Conservation (phyloP, 2,329 filamentous ascomycete species). For the Thielaviopsis euricoi region DNA sequence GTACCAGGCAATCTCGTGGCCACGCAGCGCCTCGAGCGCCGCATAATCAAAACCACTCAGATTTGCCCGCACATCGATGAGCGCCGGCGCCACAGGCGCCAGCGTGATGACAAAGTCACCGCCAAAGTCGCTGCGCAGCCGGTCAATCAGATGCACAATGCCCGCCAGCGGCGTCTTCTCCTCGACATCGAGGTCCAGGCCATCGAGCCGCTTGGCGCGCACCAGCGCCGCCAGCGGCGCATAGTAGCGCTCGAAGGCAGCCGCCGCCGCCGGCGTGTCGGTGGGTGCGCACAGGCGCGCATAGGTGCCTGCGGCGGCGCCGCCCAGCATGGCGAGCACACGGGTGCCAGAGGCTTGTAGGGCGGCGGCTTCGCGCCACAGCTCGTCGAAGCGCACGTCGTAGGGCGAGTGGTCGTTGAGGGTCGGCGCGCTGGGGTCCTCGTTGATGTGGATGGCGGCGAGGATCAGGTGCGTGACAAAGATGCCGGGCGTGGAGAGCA, state of each 20-base stretch:
- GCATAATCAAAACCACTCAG: slow-evolving; percentile 73
- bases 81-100: slow-evolving; percentile 64
- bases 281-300: slow-evolving; percentile 34
- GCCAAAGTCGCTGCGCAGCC: slow-evolving; percentile 53
- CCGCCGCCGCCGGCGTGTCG: slow-evolving; percentile 16
- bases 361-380: slow-evolving; percentile 64
- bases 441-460: slow-evolving; percentile 72
- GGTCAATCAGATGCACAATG: slow-evolving; percentile 49
- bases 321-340: slow-evolving; percentile 75
- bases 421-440: slow-evolving; percentile 45
- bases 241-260: slow-evolving; percentile 58
- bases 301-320: slow-evolving; percentile 66
- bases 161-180: slow-evolving; percentile 54
- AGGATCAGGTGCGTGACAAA: slow-evolving; percentile 64
- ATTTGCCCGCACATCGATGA: slow-evolving; percentile 37
- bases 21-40: slow-evolving; percentile 51
- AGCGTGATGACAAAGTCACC: slow-evolving; percentile 58
- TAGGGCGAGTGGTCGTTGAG: slow-evolving; percentile 65
- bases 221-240: slow-evolving; percentile 49
- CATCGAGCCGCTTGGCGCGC: slow-evolving; percentile 43
- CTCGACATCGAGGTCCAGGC: slow-evolving; percentile 66
- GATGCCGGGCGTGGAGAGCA: slow-evolving; percentile 26
- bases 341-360: slow-evolving; percentile 61
- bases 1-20: slow-evolving; percentile 61
- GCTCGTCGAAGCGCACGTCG: slow-evolving; percentile 47